Conservation (phyloP, 2,329 filamentous ascomycete genomes). For the Verticillium zaregamsianum region DNA sequence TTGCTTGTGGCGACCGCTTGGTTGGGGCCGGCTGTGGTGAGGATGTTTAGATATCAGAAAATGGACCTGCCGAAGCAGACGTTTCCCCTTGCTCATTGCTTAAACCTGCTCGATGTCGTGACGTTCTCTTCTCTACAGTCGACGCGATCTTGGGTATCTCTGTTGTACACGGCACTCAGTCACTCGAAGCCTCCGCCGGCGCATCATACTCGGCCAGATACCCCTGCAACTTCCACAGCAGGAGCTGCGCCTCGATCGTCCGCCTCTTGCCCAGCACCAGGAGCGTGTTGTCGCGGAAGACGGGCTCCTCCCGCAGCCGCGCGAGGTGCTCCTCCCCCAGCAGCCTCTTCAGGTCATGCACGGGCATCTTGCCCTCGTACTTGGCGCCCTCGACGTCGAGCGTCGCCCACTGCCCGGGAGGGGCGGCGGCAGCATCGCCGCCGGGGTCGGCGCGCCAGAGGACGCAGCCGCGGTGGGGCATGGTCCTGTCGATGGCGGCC, state of each 20-base stretch:
- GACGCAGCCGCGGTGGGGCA: conserved; percentile 39
- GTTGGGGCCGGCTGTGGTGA: not conserved
- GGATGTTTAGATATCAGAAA: not conserved
- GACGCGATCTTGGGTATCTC: not conserved
- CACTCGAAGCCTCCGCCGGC: not conserved
- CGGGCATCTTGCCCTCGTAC: conserved; percentile 35
- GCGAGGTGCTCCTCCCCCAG: conserved; percentile 43
- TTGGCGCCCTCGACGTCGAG: conserved; percentile 31
- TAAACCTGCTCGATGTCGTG: not conserved
- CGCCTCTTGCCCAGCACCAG: conserved; percentile 34
- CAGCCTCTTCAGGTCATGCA: conserved; percentile 49
- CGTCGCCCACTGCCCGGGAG: conserved; percentile 3
- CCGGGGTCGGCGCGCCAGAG: conserved; percentile 29
- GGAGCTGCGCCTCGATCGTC: conserved; percentile 39
- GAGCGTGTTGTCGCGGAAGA: conserved; percentile 20
- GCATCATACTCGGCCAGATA: conserved; percentile 32
- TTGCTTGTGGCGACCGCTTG: not conserved
- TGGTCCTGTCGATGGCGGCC: conserved; percentile 32
- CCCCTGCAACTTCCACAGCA: conserved; percentile 56
- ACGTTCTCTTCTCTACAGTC: not conserved
- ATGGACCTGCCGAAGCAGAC: not conserved
- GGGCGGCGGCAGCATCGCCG: not conserved
- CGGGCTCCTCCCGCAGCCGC: conserved; percentile 23
- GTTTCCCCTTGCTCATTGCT: not conserved
- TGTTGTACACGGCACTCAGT: not conserved